A percentile compares a stretch with the other conserved stretches of the same genome.
Evolutionary conservation across 345 rosid genomes (phyloP).

Genomic region (Cardiospermum halicacabum): DNA sequence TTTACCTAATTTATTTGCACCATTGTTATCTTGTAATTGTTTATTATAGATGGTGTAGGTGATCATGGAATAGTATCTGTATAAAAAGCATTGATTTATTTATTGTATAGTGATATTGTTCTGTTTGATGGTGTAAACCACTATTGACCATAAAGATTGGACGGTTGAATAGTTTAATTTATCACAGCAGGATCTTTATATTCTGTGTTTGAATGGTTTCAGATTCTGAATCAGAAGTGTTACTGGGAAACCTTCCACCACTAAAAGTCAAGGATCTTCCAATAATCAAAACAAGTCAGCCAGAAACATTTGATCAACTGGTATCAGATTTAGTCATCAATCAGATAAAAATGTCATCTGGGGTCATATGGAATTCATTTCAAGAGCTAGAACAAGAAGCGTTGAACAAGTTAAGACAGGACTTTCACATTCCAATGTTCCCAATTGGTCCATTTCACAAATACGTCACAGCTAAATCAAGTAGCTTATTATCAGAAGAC

Average conservation of each 20-base stretch:
- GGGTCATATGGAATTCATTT: constrained; percentile 30
- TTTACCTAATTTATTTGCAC: background rate
- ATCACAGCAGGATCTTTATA: no score
- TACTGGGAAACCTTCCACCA: constrained; percentile 26
- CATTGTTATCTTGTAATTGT: background rate
- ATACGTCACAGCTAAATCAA: constrained; percentile 20
- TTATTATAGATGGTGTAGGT: no score
- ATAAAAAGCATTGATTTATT: no score
- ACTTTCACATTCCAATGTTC: constrained; percentile 24
- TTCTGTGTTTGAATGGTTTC: background rate
- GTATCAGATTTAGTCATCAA: constrained; percentile 3
- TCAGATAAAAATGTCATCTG: constrained; percentile 25
- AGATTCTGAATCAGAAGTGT: constrained; percentile 26
- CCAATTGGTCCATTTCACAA: constrained; percentile 47
- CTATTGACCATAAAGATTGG: background rate
- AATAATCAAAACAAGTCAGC: constrained; percentile 6
- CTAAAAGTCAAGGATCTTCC: constrained; percentile 44
- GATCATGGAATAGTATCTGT: no score
- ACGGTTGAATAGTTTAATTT: background rate
- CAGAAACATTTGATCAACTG: constrained; percentile 17
- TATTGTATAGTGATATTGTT: background rate
- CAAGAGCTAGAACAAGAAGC: constrained; percentile 28
- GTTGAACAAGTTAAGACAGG: background rate
- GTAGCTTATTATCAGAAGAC: constrained; percentile 26
- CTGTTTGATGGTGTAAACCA: no score